Evolutionary conservation across 345 rosid genomes (phyloP), one percentile per base, ranked within the genome.

Genomic region (Salix suchowensis): DNA sequence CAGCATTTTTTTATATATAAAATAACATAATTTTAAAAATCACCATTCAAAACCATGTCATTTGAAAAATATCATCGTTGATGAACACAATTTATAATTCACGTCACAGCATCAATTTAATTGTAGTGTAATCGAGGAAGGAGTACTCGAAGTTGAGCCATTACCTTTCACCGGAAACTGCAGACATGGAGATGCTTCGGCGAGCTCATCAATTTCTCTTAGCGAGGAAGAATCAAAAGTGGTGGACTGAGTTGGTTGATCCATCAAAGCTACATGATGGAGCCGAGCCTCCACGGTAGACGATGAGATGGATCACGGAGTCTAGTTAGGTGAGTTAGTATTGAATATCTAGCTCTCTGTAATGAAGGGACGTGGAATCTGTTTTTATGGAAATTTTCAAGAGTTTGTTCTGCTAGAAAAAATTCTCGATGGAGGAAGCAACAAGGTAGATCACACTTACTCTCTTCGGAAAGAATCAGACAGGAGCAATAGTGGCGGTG

Each of bases 181-280:
- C 2, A 8, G 55, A 50, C 55, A 16, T 6, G 8, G 55, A 50
- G 19, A n/a, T 6, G 18, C 55, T 4, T 50, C 6, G 92, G 85
- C 93, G 90, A 9, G 96, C 97, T 37, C 90, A 86, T 44, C 93
- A 84, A 74, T 90, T 93, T 84, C 86, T 90, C 50, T 78, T 77
- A 55, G 78, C 77, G 16, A 82, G 87, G 81, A 82, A 85, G 80
- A 82, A 76, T 71, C 85, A 83, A 72, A 62, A 21, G 19, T 36
- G 28, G 44, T 55, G 44, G 28, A 39, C 62, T 55, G 79, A 76
- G 66, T 32, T 40, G 39, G 60, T 74, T 65, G 65, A 77, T 32
- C 34, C 34, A 32, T 32, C 34, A 4, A 32, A 32, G 34, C 34
- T 71, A 52, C 42, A 55, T 68, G 71, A 80, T 78, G 71, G 72